These are phyloP conservation scores for Spirogloea muscicola DNA, from an alignment of 139 green algal species.

Conservation along the genomic window DNA sequence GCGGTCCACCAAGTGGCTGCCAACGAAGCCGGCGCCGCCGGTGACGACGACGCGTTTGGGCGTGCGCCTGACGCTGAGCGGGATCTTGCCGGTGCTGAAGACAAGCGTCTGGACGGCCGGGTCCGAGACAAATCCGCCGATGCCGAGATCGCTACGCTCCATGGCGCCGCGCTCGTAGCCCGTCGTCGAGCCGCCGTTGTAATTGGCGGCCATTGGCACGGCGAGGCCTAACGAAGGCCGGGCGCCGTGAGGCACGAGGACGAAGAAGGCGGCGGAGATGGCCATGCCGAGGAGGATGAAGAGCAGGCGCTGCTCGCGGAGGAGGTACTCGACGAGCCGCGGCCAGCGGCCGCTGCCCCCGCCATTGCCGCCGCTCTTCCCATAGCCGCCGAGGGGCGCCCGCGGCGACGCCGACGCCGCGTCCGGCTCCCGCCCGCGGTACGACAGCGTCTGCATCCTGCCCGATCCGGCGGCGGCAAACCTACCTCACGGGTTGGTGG, in stretches of 20 bases:
- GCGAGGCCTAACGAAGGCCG: background rate
- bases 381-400: no score
- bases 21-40: constrained; percentile 41
- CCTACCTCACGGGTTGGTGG: no score
- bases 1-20: constrained; percentile 38
- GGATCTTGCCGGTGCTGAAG: background rate
- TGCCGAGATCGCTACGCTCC: background rate
- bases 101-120: background rate
- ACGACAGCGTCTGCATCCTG: no score
- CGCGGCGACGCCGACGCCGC: no score
- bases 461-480: no score
- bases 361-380: no score
- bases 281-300: constrained; percentile 28
- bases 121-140: background rate
- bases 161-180: background rate
- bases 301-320: constrained; percentile 15
- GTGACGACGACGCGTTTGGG: constrained; percentile 28
- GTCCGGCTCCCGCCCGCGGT: no score
- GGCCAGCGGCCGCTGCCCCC: no score
- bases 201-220: background rate
- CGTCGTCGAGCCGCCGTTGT: background rate
- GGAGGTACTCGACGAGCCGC: constrained; percentile 16
- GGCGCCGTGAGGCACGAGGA: background rate
- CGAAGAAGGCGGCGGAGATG: constrained; percentile 1
- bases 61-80: constrained; percentile 15